Evolutionary conservation across 1,284 basidiomycete genomes (phyloP), one percentile per base, ranked within the genome.

Genomic region (Coniferiporia sulphurascens): DNA sequence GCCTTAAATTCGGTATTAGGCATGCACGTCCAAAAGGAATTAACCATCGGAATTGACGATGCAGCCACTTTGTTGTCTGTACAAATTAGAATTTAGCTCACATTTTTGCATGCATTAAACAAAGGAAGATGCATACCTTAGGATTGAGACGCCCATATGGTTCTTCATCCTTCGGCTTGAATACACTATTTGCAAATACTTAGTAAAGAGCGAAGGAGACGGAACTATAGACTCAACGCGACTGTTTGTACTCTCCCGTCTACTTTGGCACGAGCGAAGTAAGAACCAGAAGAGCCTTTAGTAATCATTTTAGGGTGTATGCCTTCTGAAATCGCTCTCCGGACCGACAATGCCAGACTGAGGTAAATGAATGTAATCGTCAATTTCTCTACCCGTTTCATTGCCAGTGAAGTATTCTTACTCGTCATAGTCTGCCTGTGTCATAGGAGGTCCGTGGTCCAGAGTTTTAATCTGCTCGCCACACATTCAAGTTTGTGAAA

Each of bases 101-200:
- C 3, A 3, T 10, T 41, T 56, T 8, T 27, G 52, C 5, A 46
- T 4, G 43, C 17, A 15, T 12, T 46, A 27, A 34, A 7, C 9
- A 9, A n/a, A 4, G 5, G 17, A 13, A 19, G 36, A 22, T 0
- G 43, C 65, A 48, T 54, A 83, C 87, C 79, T 92, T 91, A 3
- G 91, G 91, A 69, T 94, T 94, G 19, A 93, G 75, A 38, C 85
- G 78, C 34, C 89, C 89, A 66, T 92, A 92, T 3, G 90, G 90
- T 65, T 93, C 91, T 70, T 94, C 92, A 66, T 94, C 92, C 69
- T 93, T 93, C 1, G 92, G 92, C 69, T 95, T 93, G 73, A 94
- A 94, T 4, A 94, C 88, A 17, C 89, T 92, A 62, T 2, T 27
- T 5, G 27, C 12, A 51, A 15, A 4, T 4, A 41, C 56, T 41